Percentiles rank a stretch among this genome's conserved stretches.
These are phyloP conservation scores for Aspergillus amoenus DNA, from an alignment of 2,329 filamentous ascomycete genomes.

Conservation along the genomic window DNA sequence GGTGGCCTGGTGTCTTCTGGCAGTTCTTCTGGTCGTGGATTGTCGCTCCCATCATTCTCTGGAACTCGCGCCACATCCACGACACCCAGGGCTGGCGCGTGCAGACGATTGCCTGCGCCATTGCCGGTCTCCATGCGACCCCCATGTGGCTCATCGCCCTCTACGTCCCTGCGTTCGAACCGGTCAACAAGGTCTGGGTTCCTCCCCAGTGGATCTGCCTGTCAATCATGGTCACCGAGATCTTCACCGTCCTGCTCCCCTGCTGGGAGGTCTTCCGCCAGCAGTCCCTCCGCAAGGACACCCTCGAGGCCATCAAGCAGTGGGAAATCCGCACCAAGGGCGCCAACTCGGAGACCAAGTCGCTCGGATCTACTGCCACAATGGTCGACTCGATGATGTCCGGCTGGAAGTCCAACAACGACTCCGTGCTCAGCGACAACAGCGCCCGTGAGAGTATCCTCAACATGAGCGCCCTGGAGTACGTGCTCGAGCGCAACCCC, in stretches of 20 bases:
- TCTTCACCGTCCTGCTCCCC: slow-evolving; percentile 64
- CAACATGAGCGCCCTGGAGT: slow-evolving; percentile 63
- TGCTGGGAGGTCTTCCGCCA: slow-evolving; percentile 55
- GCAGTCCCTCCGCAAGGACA: slow-evolving; percentile 33
- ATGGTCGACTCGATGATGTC: slow-evolving; percentile 30
- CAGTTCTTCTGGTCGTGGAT: slow-evolving; percentile 25
- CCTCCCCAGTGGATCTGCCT: slow-evolving; percentile 63
- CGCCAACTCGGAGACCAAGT: slow-evolving; percentile 23
- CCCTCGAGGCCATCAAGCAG: slow-evolving; percentile 36
- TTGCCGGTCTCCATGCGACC: slow-evolving; percentile 59
- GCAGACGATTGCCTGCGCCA: slow-evolving; percentile 57
- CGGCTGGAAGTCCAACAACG: slow-evolving; percentile 30
- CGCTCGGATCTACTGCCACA: slow-evolving; percentile 29
- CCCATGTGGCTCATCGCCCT: slow-evolving; percentile 64
- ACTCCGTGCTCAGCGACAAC: slow-evolving; percentile 37
- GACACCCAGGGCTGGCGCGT: slow-evolving; percentile 67
- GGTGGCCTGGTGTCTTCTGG: slow-evolving; percentile 46
- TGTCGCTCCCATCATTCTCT: slow-evolving; percentile 47
- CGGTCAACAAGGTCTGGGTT: slow-evolving; percentile 56
- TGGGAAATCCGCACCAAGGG: slow-evolving; percentile 39
- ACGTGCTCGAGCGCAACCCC: slow-evolving; percentile 58
- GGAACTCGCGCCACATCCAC: slow-evolving; percentile 59
- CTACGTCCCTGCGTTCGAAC: slow-evolving; percentile 54
- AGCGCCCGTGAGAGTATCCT: slow-evolving; percentile 50
- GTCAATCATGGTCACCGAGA: slow-evolving; percentile 63